Conservation (phyloP, 176 grass and related monocot genomes). For the sorghum (Sorghum bicolor) region Sorghum_bicolor_NCBIv3 NC_012879.2:56580001-56580500, state of each 20-base stretch:
- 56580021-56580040: neutral
- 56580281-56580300: slow-evolving; percentile 86
- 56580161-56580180: neutral
- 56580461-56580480: neutral
- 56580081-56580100: neutral
- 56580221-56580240: neutral
- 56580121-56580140: neutral
- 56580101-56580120: neutral
- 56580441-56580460: neutral
- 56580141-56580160: neutral
- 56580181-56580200: neutral
- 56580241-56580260: neutral
- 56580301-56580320: slow-evolving; percentile 68
- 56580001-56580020: neutral
- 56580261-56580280: neutral
- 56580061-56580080: neutral
- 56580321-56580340: slow-evolving; percentile 55
- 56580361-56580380: slow-evolving; percentile 77
- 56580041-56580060: neutral
- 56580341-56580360: slow-evolving; percentile 54
- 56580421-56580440: slow-evolving; percentile 81
- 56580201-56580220: neutral
- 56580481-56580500: neutral
- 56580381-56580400: slow-evolving; percentile 50
- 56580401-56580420: slow-evolving; percentile 62